Evolutionary conservation across 2,329 filamentous ascomycete genomes (phyloP).

Genomic region (Pseudonectria buxi): DNA sequence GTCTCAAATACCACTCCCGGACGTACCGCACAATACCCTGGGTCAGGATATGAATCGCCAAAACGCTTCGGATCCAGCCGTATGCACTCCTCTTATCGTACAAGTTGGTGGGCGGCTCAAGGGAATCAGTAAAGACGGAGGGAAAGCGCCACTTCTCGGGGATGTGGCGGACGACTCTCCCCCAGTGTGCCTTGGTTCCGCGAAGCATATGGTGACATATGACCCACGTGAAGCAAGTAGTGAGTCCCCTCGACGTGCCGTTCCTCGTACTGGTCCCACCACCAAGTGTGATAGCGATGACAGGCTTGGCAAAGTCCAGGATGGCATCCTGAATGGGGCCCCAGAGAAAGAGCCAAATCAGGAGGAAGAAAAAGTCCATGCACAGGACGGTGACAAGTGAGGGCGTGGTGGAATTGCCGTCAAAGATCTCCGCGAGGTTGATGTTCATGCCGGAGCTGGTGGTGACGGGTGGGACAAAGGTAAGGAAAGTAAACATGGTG

Average conservation of each 20-base stretch:
- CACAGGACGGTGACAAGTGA: conserved; percentile 78
- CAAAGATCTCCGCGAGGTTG: conserved; percentile 86
- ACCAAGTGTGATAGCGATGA: conserved; percentile 85
- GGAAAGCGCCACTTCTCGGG: conserved; percentile 41
- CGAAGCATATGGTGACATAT: conserved; percentile 46
- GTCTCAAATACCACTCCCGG: conserved; percentile 58
- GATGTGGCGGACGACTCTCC: conserved; percentile 38
- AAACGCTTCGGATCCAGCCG: conserved; percentile 59
- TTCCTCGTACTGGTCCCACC: conserved; percentile 67
- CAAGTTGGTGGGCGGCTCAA: conserved; percentile 32
- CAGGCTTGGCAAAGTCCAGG: conserved; percentile 83
- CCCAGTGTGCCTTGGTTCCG: conserved; percentile 43
- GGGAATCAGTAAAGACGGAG: conserved; percentile 38
- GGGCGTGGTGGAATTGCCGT: conserved; percentile 77
- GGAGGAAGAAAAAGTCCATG: conserved; percentile 74
- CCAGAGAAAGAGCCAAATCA: conserved; percentile 85
- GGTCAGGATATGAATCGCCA: conserved; percentile 69
- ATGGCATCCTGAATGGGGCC: conserved; percentile 80
- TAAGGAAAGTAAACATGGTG: conserved; percentile 85
- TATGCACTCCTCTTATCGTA: conserved; percentile 56
- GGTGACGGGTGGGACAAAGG: conserved; percentile 79
- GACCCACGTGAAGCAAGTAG: conserved; percentile 65
- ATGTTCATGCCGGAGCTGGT: conserved; percentile 71
- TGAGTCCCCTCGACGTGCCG: conserved; percentile 63
- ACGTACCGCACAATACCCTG: conserved; percentile 67